Percentiles rank a stretch among this genome's conserved stretches.
Conservation (phyloP, 176 grass and related monocot genomes). For the Phoenix dactylifera region DNA sequence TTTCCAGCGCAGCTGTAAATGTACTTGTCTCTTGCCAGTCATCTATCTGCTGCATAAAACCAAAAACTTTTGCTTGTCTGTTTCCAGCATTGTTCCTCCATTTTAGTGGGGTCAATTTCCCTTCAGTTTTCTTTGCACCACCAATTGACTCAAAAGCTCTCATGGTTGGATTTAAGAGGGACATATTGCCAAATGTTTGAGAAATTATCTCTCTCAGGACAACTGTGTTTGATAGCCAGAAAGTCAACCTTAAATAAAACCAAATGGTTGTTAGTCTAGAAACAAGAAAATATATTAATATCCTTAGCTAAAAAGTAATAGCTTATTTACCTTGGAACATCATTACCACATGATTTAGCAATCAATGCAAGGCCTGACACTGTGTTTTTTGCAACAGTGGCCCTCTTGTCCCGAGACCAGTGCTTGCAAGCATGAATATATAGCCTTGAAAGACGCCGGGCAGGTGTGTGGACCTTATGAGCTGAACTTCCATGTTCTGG, state of each 20-base stretch:
- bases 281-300: background rate
- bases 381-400: constrained; percentile 59
- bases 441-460: constrained; percentile 71
- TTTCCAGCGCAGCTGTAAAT: constrained; percentile 63
- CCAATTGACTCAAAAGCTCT: constrained; percentile 27
- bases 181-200: constrained; percentile 45
- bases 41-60: constrained; percentile 25
- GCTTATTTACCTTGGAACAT: constrained; percentile 74
- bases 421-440: constrained; percentile 65
- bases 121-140: constrained; percentile 36
- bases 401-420: constrained; percentile 58
- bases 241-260: constrained; percentile 65
- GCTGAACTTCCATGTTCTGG: constrained; percentile 75
- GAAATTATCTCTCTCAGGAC: constrained; percentile 79
- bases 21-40: constrained; percentile 68
- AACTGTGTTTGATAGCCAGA: constrained; percentile 93
- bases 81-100: constrained; percentile 36
- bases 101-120: constrained; percentile 30
- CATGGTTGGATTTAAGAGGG: constrained; percentile 24
- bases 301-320: constrained; percentile 12
- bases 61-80: constrained; percentile 33
- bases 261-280: constrained; percentile 23
- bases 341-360: constrained; percentile 81
- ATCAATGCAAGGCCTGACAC: constrained; percentile 68
- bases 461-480: constrained; percentile 94